A percentile compares a stretch with the other conserved stretches of the same genome.
Conservation (phyloP, 192 early-diverging fungal genomes). For the Gaertneriomyces semiglobifer region DNA sequence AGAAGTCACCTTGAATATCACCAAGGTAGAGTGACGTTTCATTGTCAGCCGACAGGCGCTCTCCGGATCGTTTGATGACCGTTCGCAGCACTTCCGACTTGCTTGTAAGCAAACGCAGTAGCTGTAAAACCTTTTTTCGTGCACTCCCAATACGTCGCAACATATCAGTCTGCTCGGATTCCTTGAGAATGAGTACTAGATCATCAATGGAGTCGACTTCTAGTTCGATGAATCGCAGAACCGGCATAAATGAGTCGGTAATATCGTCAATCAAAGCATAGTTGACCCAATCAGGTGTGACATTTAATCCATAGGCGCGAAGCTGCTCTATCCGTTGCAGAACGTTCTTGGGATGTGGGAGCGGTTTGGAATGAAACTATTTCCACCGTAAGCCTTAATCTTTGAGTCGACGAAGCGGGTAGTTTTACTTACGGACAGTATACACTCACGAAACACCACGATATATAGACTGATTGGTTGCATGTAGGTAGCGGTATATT, state of each 20-base stretch:
- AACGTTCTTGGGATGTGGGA: slow-evolving; percentile 79
- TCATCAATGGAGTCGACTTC: slow-evolving; percentile 96
- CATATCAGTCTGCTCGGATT: slow-evolving; percentile 77
- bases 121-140: slow-evolving; percentile 64
- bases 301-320: slow-evolving; percentile 72
- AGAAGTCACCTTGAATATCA: slow-evolving; percentile 48
- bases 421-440: slow-evolving; percentile 43
- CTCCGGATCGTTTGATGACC: slow-evolving; percentile 59
- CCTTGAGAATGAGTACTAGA: slow-evolving; percentile 84
- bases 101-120: slow-evolving; percentile 59
- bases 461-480: slow-evolving; percentile 55
- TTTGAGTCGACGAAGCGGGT: too few species aligned
- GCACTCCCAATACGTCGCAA: slow-evolving; percentile 69
- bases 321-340: slow-evolving; percentile 79
- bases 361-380: slow-evolving; percentile 77
- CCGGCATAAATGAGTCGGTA: slow-evolving; percentile 84
- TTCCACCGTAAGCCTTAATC: background rate
- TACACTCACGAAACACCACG: slow-evolving; percentile 51
- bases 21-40: slow-evolving; percentile 55
- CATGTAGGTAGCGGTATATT: slow-evolving; percentile 39
- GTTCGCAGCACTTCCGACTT: slow-evolving; percentile 70
- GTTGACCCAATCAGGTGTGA: slow-evolving; percentile 96
- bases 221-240: slow-evolving; percentile 80
- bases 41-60: slow-evolving; percentile 32
- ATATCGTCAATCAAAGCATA: slow-evolving; percentile 94